Evolutionary conservation across 2,329 filamentous ascomycete genomes (phyloP).

Genomic region (Stagonosporopsis vannaccii): DNA sequence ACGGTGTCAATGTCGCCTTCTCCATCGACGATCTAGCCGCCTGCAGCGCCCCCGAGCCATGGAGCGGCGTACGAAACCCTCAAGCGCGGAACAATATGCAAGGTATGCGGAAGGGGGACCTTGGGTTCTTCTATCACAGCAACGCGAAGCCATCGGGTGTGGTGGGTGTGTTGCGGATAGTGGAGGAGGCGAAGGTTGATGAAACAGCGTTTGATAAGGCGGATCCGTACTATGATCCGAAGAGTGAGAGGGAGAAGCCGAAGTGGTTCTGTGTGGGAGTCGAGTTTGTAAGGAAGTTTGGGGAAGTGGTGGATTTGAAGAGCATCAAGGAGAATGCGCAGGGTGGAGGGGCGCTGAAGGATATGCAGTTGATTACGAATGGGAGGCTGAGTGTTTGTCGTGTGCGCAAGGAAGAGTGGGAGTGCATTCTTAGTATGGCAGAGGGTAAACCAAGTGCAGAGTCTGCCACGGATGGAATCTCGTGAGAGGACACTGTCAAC

Average conservation of each 20-base stretch:
- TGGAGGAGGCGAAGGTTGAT: conserved; percentile 82
- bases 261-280: conserved; percentile 93
- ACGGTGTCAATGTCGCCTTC: conserved; percentile 88
- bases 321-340: conserved; percentile 71
- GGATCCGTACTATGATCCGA: conserved; percentile 83
- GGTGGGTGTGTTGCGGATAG: conserved; percentile 87
- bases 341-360: conserved; percentile 65
- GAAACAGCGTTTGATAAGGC: conserved; percentile 74
- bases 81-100: conserved; percentile 86
- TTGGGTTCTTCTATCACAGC: conserved; percentile 97
- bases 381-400: conserved; percentile 81
- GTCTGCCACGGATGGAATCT: background rate
- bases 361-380: conserved; percentile 85
- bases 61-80: conserved; percentile 72
- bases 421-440: conserved; percentile 64
- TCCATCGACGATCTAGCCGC: conserved; percentile 88
- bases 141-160: conserved; percentile 91
- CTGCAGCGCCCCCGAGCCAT: conserved; percentile 79
- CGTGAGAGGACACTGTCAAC: background rate
- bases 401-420: conserved; percentile 71
- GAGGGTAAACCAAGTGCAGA: conserved; percentile 16
- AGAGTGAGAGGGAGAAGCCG: conserved; percentile 71
- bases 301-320: conserved; percentile 71
- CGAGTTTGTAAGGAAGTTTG: conserved; percentile 83
- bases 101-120: conserved; percentile 87